Evolutionary conservation across 169 alveolate species (phyloP).

Genomic region (Cryptosporidium canis): DNA sequence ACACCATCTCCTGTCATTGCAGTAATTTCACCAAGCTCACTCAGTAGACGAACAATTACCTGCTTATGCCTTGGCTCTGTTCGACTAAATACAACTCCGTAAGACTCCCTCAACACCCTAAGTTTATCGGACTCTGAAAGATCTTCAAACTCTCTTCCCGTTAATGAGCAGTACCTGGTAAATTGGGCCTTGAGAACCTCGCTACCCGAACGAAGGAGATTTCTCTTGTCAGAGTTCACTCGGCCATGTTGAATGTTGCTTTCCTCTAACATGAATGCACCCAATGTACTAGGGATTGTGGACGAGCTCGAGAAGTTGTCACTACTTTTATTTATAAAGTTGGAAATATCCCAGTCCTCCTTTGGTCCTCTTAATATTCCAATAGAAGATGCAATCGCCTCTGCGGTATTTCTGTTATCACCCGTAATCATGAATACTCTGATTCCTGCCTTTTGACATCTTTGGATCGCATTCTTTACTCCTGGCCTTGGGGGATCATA

Average conservation of each 20-base stretch:
- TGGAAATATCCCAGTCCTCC: conserved; percentile 58
- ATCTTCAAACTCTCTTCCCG: conserved; percentile 94
- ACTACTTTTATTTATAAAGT: not conserved
- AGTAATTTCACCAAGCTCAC: conserved; percentile 92
- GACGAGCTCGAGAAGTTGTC: conserved; percentile 18
- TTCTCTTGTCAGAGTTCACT: not conserved
- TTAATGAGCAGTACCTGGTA: conserved; percentile 82
- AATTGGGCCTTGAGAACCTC: conserved; percentile 39
- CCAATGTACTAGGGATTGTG: conserved; percentile 17
- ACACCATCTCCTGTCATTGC: conserved; percentile 99
- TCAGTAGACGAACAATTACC: conserved; percentile 92
- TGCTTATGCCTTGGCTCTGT: conserved; percentile 99
- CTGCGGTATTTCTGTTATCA: conserved; percentile 97
- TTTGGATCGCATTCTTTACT: conserved; percentile 90
- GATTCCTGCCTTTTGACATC: conserved; percentile 97
- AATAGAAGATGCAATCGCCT: conserved; percentile 96
- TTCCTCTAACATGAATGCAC: conserved; percentile 51
- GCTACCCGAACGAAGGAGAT: conserved; percentile 33
- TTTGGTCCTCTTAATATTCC: conserved; percentile 85
- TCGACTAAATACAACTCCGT: conserved; percentile 95
- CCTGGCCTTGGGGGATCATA: conserved; percentile 98
- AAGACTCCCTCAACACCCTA: conserved; percentile 84
- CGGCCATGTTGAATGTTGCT: not conserved
- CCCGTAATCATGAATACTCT: conserved; percentile 99
- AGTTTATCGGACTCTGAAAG: conserved; percentile 83